Percentiles rank a stretch among this genome's conserved stretches.
Conservation (phyloP, 495 filamentous ascomycete genomes). For the Aspergillus affinis region DNA sequence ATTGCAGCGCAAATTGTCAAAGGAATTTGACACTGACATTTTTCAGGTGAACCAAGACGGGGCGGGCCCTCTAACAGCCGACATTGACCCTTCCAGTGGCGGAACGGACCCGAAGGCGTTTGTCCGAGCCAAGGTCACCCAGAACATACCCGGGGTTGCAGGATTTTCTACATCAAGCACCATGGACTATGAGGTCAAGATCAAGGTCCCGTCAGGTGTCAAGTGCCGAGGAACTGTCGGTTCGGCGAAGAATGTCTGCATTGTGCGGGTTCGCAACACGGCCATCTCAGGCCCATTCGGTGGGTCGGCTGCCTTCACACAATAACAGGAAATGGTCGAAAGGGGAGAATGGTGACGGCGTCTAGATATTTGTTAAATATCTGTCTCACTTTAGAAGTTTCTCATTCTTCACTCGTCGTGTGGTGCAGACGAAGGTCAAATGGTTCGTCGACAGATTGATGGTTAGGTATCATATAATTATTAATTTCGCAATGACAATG, state of each 20-base stretch:
- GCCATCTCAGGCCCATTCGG: slow-evolving; percentile 61
- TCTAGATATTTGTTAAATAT: no score
- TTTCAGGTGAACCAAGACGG: slow-evolving; percentile 41
- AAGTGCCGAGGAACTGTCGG: slow-evolving; percentile 55
- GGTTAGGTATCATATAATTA: no score
- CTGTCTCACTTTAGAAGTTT: no score
- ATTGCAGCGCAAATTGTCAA: not conserved
- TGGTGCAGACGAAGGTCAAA: no score
- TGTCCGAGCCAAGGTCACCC: slow-evolving; percentile 51
- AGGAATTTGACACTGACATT: not conserved
- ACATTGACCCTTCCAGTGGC: slow-evolving; percentile 49
- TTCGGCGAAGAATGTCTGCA: slow-evolving; percentile 54
- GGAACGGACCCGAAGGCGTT: slow-evolving; percentile 55
- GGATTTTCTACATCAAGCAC: slow-evolving; percentile 16
- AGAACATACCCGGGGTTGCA: slow-evolving; percentile 54
- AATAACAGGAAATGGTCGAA: not conserved
- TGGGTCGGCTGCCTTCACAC: slow-evolving; percentile 46
- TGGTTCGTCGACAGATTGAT: no score
- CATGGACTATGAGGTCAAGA: slow-evolving; percentile 32
- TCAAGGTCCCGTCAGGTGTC: slow-evolving; percentile 63
- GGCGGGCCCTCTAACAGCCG: slow-evolving; percentile 34
- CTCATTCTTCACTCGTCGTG: no score
- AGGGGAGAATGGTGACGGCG: no score
- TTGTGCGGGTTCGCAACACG: slow-evolving; percentile 56
- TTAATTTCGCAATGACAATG: no score